These are phyloP conservation scores for Fusarium compactum DNA, from an alignment of 2,329 filamentous ascomycete species.

Conservation along the genomic window DNA sequence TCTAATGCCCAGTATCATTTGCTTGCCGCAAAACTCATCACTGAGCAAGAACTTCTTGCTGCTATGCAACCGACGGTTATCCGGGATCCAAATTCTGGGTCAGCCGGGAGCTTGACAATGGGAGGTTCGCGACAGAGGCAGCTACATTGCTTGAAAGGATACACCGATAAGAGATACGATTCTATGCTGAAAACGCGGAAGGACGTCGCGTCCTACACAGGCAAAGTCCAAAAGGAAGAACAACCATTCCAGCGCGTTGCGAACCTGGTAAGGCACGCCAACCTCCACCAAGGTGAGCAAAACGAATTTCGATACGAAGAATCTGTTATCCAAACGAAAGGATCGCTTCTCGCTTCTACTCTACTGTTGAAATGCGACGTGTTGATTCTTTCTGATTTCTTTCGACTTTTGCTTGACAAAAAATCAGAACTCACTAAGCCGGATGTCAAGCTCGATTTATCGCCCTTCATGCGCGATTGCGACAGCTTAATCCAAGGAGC, in stretches of 20 bases:
- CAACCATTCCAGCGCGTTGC: conserved; percentile 6
- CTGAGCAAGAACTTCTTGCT: background rate
- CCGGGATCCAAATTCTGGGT: rapidly evolving
- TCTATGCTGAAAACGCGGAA: background rate
- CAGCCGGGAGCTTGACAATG: background rate
- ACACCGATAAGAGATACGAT: background rate
- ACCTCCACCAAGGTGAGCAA: background rate
- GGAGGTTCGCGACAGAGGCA: background rate
- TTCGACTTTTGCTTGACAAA: background rate
- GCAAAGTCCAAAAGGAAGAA: conserved; percentile 3
- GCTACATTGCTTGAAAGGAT: background rate
- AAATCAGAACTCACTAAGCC: background rate
- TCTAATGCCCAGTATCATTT: background rate
- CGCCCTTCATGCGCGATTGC: background rate
- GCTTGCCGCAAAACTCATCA: background rate
- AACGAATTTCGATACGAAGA: conserved; percentile 1
- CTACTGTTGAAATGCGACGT: conserved; percentile 1
- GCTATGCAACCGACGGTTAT: rapidly evolving
- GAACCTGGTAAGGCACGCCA: background rate
- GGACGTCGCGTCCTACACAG: background rate
- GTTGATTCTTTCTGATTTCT: conserved; percentile 2
- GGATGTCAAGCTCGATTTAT: background rate
- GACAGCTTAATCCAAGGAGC: background rate
- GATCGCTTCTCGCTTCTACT: background rate
- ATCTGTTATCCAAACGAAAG: background rate